Evolutionary conservation across 1,284 basidiomycete genomes (phyloP), one percentile per base, ranked within the genome.

Genomic region (Naganishia albida): DNA sequence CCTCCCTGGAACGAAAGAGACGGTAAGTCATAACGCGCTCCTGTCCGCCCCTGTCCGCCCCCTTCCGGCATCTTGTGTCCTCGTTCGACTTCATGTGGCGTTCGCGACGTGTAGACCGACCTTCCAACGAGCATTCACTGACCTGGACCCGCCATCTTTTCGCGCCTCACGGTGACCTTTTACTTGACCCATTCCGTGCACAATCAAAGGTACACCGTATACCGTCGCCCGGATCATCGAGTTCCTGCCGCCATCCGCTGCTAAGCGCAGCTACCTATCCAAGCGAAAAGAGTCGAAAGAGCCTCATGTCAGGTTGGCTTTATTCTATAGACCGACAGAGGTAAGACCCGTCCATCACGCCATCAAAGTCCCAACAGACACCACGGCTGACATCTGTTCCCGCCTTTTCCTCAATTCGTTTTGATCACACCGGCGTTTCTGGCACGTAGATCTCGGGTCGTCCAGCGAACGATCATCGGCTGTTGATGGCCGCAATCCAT

Each of bases 211-310:
- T 49, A 80, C 91, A 48, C 91, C 91, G 64, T 97, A 96, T 80
- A 91, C 89, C 54, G 87, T 97, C 56, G 93, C 90, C 54, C 87
- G 93, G 70, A 92, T 97, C 79, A 96, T 97, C 89, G 91, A 95
- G 80, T 95, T 96, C 74, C 83, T 96, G 43, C 88, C 89, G 50
- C 87, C 89, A 1, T 69, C 72, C 20, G 67, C 67, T 53, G 68
- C 71, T 7, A 76, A 74, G 16, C 72, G 75, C 20, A 74, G 73
- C 48, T 74, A 75, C 60, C 67, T 69, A 16, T 62, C 53, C 53
- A 70, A 62, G 62, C 54, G 28, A 50, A 65, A n/a, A 43, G 65
- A 26, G 54, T 65, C 49, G n/a, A 69, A 69, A 55, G 77, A 73
- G 68, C 70, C 69, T 62, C 79, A 81, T 66, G 92, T 93, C 69